Percentiles rank a stretch among this genome's conserved stretches.
These are phyloP conservation scores for Botrytis tulipae DNA, from an alignment of 2,329 filamentous ascomycete genomes.

Conservation along the genomic window DNA sequence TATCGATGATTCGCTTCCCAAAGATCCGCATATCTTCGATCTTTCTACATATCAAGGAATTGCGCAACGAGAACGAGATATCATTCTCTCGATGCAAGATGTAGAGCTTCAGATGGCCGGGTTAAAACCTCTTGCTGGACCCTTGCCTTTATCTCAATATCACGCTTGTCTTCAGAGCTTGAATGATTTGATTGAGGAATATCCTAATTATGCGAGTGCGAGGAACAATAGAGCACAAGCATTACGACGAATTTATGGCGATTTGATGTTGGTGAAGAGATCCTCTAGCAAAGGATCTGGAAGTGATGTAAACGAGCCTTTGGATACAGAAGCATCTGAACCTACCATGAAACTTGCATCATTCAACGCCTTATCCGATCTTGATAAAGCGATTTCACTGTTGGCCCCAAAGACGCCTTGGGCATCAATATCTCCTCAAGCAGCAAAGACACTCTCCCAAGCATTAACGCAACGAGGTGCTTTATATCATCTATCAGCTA, in stretches of 20 bases:
- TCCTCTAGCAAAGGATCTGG: background rate
- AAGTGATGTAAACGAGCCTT: constrained; percentile 13
- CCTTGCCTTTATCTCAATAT: constrained; percentile 46
- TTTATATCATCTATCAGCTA: constrained; percentile 60
- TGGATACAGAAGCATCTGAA: constrained; percentile 45
- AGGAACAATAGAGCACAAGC: constrained; percentile 74
- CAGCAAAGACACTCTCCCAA: constrained; percentile 64
- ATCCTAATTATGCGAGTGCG: constrained; percentile 68
- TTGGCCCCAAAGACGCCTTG: constrained; percentile 53
- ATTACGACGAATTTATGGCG: constrained; percentile 59
- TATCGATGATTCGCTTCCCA: constrained; percentile 50
- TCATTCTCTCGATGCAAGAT: constrained; percentile 54
- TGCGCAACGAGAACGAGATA: constrained; percentile 51
- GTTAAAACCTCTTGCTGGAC: constrained; percentile 37
- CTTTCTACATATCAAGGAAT: constrained; percentile 50
- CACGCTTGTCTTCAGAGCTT: constrained; percentile 49
- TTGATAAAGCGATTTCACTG: constrained; percentile 57
- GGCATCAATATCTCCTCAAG: constrained; percentile 59
- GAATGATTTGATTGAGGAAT: constrained; percentile 52
- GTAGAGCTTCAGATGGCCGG: constrained; percentile 48
- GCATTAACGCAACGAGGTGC: constrained; percentile 71
- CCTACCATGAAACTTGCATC: constrained; percentile 43
- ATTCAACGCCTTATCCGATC: constrained; percentile 49
- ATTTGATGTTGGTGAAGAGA: constrained; percentile 36
- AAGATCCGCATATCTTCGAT: constrained; percentile 57